Evolutionary conservation across 345 rosid species (phyloP).

Genomic region (Salix udensis): DNA sequence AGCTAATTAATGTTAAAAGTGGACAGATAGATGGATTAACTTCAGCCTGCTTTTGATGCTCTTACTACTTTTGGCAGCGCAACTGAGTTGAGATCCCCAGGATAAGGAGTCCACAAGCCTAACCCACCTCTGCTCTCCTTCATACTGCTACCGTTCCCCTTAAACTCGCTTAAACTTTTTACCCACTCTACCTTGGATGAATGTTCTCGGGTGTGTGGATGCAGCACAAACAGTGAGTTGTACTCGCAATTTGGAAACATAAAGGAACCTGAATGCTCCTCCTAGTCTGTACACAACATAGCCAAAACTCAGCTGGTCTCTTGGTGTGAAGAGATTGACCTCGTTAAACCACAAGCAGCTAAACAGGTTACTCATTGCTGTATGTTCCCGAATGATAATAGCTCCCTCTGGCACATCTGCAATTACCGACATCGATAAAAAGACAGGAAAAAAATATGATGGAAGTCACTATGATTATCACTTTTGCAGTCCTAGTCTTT

Average conservation of each 20-base stretch:
- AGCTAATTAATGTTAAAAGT: background rate
- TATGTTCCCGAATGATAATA: slow-evolving; percentile 76
- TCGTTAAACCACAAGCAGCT: slow-evolving; percentile 98
- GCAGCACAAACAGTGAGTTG: slow-evolving; percentile 75
- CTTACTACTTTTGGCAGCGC: slow-evolving; percentile 60
- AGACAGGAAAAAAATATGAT: background rate
- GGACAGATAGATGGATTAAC: background rate
- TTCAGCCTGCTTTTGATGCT: slow-evolving; percentile 92
- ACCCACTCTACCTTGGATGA: slow-evolving; percentile 97
- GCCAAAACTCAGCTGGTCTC: slow-evolving; percentile 97
- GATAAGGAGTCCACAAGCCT: slow-evolving; percentile 94
- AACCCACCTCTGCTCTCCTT: slow-evolving; percentile 86
- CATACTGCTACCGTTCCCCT: slow-evolving; percentile 73
- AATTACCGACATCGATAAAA: background rate
- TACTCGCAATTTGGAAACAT: slow-evolving; percentile 97
- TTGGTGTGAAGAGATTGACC: slow-evolving; percentile 90
- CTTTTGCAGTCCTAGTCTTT: too few relatives aligned
- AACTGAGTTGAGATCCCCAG: slow-evolving; percentile 67
- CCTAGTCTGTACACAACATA: slow-evolving; percentile 72
- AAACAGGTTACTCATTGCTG: slow-evolving; percentile 71
- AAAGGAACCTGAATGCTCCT: slow-evolving; percentile 58
- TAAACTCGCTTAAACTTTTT: slow-evolving; percentile 60
- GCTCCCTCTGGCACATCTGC: slow-evolving; percentile 99
- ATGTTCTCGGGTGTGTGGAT: slow-evolving; percentile 92
- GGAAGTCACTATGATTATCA: background rate